Conservation (phyloP, 352 stramenopile genomes). For the Globisporangium viniferum region DNA sequence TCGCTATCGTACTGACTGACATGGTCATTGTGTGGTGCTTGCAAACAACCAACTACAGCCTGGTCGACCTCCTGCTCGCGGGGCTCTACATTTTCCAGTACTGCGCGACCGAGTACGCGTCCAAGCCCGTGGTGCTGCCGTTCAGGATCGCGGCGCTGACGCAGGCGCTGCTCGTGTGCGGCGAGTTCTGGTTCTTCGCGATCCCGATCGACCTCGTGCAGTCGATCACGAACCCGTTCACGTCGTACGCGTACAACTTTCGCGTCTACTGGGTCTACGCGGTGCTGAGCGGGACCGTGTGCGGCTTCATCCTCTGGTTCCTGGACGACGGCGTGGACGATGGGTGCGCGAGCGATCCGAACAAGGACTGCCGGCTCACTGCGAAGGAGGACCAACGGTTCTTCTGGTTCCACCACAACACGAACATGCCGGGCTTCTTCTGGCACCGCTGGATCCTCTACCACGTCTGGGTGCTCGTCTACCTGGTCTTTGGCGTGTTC, state of each 20-base stretch:
- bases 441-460: conserved; percentile 84
- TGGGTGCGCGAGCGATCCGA: conserved; percentile 2
- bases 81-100: conserved; percentile 79
- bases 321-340: conserved; percentile 39
- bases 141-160: conserved; percentile 65
- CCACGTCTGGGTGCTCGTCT: conserved; percentile 74
- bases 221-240: conserved; percentile 89
- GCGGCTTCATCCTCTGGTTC: conserved; percentile 59
- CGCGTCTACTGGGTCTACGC: conserved; percentile 84
- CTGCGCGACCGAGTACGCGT: conserved; percentile 57
- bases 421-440: conserved; percentile 70
- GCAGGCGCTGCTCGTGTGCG: conserved; percentile 75
- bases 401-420: conserved; percentile 86
- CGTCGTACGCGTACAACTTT: conserved; percentile 83
- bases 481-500: conserved; percentile 67
- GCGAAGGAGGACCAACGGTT: conserved; percentile 38
- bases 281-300: conserved; percentile 63
- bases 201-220: conserved; percentile 88
- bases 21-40: background rate
- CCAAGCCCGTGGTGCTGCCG: conserved; percentile 43
- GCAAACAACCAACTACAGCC: conserved; percentile 17
- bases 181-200: conserved; percentile 88
- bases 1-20: background rate
- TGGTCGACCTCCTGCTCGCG: conserved; percentile 72
- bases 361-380: conserved; percentile 7